phyloP scores from a whole-genome alignment of 768 basidiomycete genomes.

The Pulveroboletus sp. region DNA sequence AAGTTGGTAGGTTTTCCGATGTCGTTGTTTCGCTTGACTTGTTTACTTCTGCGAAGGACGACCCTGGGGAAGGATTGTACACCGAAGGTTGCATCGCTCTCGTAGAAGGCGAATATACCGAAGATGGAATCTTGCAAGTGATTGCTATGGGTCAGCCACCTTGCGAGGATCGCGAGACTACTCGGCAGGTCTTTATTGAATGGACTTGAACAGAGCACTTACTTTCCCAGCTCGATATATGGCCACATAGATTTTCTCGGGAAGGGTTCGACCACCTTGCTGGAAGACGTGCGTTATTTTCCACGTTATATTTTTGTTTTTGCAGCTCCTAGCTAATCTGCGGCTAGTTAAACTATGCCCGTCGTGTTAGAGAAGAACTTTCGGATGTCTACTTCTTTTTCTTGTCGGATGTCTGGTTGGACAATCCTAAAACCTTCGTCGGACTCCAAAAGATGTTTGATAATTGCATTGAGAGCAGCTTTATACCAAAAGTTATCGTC shows the following conservation, averaged over 20 bases:
- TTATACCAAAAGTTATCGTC: constrained; percentile 86
- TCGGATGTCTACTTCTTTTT: constrained; percentile 86
- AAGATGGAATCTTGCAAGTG: constrained; percentile 84
- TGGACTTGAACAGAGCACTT: constrained; percentile 1
- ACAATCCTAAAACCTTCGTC: constrained; percentile 76
- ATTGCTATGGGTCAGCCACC: constrained; percentile 97
- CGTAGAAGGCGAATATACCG: constrained; percentile 94
- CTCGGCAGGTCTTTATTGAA: constrained; percentile 52
- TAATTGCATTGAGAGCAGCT: constrained; percentile 82
- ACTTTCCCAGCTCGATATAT: constrained; percentile 70
- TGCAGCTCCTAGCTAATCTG: neutral
- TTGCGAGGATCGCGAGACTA: constrained; percentile 82
- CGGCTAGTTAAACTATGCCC: constrained; percentile 57
- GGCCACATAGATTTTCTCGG: constrained; percentile 98
- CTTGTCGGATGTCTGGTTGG: constrained; percentile 94
- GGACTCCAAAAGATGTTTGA: constrained; percentile 87
- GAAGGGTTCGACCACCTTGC: constrained; percentile 84
- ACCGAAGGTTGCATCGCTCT: constrained; percentile 96
- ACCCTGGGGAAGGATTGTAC: constrained; percentile 92
- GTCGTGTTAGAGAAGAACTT: constrained; percentile 65
- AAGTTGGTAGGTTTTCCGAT: constrained; percentile 54
- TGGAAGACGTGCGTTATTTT: constrained; percentile 76
- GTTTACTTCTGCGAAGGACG: constrained; percentile 48
- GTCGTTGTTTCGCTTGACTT: constrained; percentile 2
- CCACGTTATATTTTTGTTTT: too few relatives aligned